These are phyloP conservation scores for Fusarium buxicola DNA, from an alignment of 2,329 filamentous ascomycete species.

Conservation along the genomic window DNA sequence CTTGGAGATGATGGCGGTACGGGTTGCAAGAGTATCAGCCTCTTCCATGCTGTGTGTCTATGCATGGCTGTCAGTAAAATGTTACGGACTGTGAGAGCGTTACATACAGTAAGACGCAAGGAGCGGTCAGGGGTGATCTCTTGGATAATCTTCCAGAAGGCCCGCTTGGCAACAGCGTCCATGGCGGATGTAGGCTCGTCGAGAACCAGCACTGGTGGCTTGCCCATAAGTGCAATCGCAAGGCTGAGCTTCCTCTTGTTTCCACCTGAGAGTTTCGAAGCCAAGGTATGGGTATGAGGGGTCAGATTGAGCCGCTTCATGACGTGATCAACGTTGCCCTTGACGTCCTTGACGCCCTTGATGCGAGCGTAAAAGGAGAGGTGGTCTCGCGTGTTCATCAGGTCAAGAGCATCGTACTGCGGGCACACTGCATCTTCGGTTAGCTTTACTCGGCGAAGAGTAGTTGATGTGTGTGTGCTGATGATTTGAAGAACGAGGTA, in stretches of 20 bases:
- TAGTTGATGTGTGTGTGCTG: constrained; percentile 74
- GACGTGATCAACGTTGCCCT: constrained; percentile 78
- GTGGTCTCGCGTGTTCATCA: constrained; percentile 85
- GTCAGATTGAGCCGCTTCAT: constrained; percentile 78
- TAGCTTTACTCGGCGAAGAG: constrained; percentile 56
- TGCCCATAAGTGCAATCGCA: constrained; percentile 88
- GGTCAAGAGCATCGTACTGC: constrained; percentile 84
- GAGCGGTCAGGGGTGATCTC: constrained; percentile 78
- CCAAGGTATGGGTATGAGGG: constrained; percentile 76
- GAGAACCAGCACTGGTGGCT: constrained; percentile 82
- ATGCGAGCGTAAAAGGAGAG: constrained; percentile 84
- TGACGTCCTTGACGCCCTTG: constrained; percentile 76
- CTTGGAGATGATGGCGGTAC: constrained; percentile 60
- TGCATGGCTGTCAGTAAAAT: background rate
- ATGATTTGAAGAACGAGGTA: constrained; percentile 80
- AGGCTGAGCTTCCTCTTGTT: constrained; percentile 89
- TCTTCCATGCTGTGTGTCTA: constrained; percentile 91
- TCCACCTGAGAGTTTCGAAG: constrained; percentile 80
- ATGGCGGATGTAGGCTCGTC: constrained; percentile 88
- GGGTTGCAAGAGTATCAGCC: constrained; percentile 82
- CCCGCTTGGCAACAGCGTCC: constrained; percentile 85
- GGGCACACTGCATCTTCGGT: constrained; percentile 78
- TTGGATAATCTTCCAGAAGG: constrained; percentile 86
- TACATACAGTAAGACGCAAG: constrained; percentile 73
- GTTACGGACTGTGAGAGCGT: background rate